Conservation (phyloP, 208 protist genomes). For the Endotrypanum monterogeii region DNA sequence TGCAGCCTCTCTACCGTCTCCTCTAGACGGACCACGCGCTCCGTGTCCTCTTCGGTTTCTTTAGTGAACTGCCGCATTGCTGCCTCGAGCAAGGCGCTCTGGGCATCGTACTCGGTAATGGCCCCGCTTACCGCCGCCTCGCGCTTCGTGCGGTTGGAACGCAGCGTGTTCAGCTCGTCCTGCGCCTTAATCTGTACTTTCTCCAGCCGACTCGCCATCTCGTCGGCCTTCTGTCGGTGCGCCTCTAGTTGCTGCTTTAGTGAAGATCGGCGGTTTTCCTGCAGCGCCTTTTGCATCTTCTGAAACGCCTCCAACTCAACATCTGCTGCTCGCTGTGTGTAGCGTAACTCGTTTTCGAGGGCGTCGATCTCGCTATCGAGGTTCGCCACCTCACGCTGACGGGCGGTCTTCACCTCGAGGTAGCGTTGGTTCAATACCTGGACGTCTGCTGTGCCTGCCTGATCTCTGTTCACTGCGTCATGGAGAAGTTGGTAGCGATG, state of each 20-base stretch:
- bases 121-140: slow-evolving; percentile 82
- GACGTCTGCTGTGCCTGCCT: slow-evolving; percentile 86
- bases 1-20: slow-evolving; percentile 56
- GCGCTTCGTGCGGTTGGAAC: slow-evolving; percentile 71
- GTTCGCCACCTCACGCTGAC: slow-evolving; percentile 60
- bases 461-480: slow-evolving; percentile 90
- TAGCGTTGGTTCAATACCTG: slow-evolving; percentile 90
- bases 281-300: slow-evolving; percentile 53
- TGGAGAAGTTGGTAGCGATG: slow-evolving; percentile 85
- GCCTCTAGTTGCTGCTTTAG: slow-evolving; percentile 63
- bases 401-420: slow-evolving; percentile 66
- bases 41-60: slow-evolving; percentile 79
- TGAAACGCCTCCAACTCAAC: slow-evolving; percentile 72
- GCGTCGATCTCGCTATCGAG: slow-evolving; percentile 67
- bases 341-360: slow-evolving; percentile 76
- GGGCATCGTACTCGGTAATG: slow-evolving; percentile 84
- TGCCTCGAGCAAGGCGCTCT: slow-evolving; percentile 44
- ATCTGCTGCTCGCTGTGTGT: slow-evolving; percentile 67
- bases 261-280: slow-evolving; percentile 42
- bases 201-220: slow-evolving; percentile 40
- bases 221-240: slow-evolving; percentile 40
- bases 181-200: slow-evolving; percentile 46
- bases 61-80: slow-evolving; percentile 62
- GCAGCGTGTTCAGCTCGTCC: slow-evolving; percentile 61
- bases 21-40: slow-evolving; percentile 64